Conservation (phyloP, 805 yeast species). For the Yamadazyma ubonensis region DNA sequence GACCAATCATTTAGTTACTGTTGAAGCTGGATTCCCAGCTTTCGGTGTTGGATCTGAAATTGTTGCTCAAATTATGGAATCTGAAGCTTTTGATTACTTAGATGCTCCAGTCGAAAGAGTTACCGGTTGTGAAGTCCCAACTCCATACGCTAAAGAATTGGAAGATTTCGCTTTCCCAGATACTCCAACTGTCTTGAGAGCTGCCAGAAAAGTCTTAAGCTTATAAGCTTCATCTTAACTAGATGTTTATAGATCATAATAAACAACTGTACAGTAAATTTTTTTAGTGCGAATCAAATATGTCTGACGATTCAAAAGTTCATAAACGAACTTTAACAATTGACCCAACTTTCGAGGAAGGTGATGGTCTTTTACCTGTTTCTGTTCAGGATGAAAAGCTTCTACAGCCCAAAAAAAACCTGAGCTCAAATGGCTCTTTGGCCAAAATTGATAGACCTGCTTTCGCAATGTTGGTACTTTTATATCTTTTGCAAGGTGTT, state of each 20-base stretch:
- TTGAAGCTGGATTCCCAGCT: slow-evolving; percentile 97
- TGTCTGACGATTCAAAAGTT: slow-evolving; percentile 14
- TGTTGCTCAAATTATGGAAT: slow-evolving; percentile 96
- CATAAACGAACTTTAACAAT: slow-evolving; percentile 24
- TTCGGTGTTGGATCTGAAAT: slow-evolving; percentile 99
- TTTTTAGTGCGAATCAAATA: background rate
- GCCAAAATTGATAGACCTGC: slow-evolving; percentile 60
- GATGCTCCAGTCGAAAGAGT: slow-evolving; percentile 99
- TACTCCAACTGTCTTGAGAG: slow-evolving; percentile 83
- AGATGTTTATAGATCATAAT: slow-evolving; percentile 8
- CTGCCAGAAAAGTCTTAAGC: slow-evolving; percentile 74
- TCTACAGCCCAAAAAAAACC: slow-evolving; percentile 11
- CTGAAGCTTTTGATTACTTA: slow-evolving; percentile 95
- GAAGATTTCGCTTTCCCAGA: slow-evolving; percentile 99
- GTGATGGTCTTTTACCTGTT: slow-evolving; percentile 37
- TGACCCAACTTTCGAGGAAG: slow-evolving; percentile 22
- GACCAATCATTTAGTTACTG: slow-evolving; percentile 94
- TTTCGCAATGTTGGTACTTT: slow-evolving; percentile 65
- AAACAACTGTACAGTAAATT: slow-evolving; percentile 7
- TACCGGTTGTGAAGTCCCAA: slow-evolving; percentile 99
- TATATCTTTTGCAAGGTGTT: slow-evolving; percentile 90
- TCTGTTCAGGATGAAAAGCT: slow-evolving; percentile 8
- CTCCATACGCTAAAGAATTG: slow-evolving; percentile 94
- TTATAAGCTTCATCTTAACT: too few relatives aligned
- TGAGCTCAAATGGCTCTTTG: slow-evolving; percentile 3